A percentile compares a stretch with the other conserved stretches of the same genome.
Evolutionary conservation across 2,329 filamentous ascomycete genomes (phyloP).

Genomic region (Hysterium pulicare): DNA sequence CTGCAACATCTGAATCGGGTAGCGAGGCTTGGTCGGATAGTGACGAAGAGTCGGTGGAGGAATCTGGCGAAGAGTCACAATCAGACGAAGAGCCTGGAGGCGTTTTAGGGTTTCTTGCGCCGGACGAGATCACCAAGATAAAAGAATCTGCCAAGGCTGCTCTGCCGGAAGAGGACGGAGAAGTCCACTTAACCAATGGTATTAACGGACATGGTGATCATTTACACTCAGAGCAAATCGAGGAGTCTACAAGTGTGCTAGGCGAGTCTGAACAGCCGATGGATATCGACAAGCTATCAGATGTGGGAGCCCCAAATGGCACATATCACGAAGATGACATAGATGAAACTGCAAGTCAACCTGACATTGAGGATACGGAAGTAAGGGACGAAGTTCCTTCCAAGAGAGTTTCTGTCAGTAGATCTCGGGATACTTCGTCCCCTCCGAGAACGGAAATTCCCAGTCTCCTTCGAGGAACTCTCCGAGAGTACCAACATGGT

Average conservation of each 20-base stretch:
- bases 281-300: background rate
- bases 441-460: slow-evolving; percentile 33
- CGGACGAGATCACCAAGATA: slow-evolving; percentile 32
- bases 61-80: slow-evolving; percentile 28
- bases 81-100: slow-evolving; percentile 37
- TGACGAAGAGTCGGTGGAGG: slow-evolving; percentile 32
- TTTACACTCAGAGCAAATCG: background rate
- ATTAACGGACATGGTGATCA: slow-evolving; percentile 20
- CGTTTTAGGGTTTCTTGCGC: slow-evolving; percentile 34
- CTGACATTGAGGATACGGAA: slow-evolving; percentile 8
- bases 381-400: slow-evolving; percentile 12
- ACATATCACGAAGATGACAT: background rate
- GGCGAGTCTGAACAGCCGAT: background rate
- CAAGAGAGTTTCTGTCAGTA: slow-evolving; percentile 14
- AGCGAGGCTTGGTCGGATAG: slow-evolving; percentile 36
- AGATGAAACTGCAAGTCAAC: background rate
- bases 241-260: background rate
- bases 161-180: slow-evolving; percentile 23
- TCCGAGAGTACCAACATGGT: slow-evolving; percentile 94
- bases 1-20: slow-evolving; percentile 23
- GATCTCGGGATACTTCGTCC: slow-evolving; percentile 28
- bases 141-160: slow-evolving; percentile 29
- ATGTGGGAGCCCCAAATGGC: background rate
- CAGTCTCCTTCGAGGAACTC: slow-evolving; percentile 74
- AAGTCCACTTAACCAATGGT: slow-evolving; percentile 18